Evolutionary conservation across 257 asterid genomes (phyloP), one percentile per base, ranked within the genome.

Genomic region (Petunia secreta): DNA sequence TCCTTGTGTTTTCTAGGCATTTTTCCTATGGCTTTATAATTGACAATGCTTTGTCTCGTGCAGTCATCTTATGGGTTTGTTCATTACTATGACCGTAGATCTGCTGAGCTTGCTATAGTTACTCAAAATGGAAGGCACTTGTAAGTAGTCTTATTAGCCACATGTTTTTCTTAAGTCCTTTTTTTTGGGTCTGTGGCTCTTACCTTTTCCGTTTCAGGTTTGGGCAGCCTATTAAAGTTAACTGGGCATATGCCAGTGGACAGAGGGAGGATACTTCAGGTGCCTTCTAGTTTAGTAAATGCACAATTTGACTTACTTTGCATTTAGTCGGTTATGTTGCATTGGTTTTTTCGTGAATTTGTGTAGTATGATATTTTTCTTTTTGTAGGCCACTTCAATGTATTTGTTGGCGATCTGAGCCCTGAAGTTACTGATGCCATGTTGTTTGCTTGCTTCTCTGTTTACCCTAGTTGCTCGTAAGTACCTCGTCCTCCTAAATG

Each of bases 261-360:
- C 97, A 95, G 89, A 88, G 98, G 86, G 99, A 95, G 88, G 99
- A 93, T 86, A 95, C 99, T 67, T 90, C 99, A 81, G 82, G 99
- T 93, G 79, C 9, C 92, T 75, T 41, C 78, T 50, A 46, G 48
- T 50, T 34, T 73, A 48, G 62, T 36, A 34, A 11, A 34, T 34
- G 73, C 50, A 13, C 78, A 73, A 11, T 73, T 73, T 13, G 60
- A 25, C 25, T 36, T 5, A 34, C 34, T 50, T 34, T 2, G 43
- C 78, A 25, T 71, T 11, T 50, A 34, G 62, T 52, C 6, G 7
- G 34, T 73, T 50, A 48, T 7, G 46, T 71, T 34, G 78, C 6
- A 7, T 50, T 5, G 46, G 44, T 46, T 58, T 50, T 37, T 25
- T 25, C 0, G 16, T 25, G 59, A 50, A 73, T 69, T 46, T 46